Evolutionary conservation across 2,329 filamentous ascomycete species (phyloP).

Genomic region (Massarina eburnea): DNA sequence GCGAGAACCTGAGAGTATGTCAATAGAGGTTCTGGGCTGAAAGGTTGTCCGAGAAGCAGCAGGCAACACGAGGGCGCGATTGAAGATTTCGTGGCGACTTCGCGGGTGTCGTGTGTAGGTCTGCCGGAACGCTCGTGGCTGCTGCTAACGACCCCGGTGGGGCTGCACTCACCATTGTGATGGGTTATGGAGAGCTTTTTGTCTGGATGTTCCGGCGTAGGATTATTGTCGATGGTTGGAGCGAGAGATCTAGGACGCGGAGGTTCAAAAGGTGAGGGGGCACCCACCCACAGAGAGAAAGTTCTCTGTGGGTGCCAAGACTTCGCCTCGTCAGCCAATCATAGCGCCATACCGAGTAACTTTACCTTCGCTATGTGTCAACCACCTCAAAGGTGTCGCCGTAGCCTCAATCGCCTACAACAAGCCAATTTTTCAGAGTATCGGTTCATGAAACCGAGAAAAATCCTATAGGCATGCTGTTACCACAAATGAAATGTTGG

Average conservation of each 20-base stretch:
- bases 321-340: no score
- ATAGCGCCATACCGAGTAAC: no score
- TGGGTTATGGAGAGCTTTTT: conserved; percentile 36
- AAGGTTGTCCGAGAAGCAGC: conserved; percentile 8
- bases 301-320: conserved; percentile 2
- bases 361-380: no score
- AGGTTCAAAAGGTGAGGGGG: conserved; percentile 28
- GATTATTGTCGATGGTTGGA: conserved; percentile 36
- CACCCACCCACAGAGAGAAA: not conserved
- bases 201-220: conserved; percentile 27
- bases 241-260: conserved; percentile 38
- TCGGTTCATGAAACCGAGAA: no score
- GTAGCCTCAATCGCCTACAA: no score
- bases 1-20: conserved; percentile 81
- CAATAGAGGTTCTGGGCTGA: conserved; percentile 16
- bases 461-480: no score
- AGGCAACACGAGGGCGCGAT: conserved; percentile 18
- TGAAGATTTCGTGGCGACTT: conserved; percentile 33
- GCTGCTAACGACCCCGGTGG: conserved; percentile 9
- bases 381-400: no score
- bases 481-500: no score
- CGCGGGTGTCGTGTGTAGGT: conserved; percentile 37
- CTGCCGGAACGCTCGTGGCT: conserved; percentile 12
- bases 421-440: no score
- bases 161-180: conserved; percentile 43